Evolutionary conservation across 2,329 filamentous ascomycete species (phyloP), one percentile per base, ranked within the genome.

Genomic region (Fusarium sp.): DNA sequence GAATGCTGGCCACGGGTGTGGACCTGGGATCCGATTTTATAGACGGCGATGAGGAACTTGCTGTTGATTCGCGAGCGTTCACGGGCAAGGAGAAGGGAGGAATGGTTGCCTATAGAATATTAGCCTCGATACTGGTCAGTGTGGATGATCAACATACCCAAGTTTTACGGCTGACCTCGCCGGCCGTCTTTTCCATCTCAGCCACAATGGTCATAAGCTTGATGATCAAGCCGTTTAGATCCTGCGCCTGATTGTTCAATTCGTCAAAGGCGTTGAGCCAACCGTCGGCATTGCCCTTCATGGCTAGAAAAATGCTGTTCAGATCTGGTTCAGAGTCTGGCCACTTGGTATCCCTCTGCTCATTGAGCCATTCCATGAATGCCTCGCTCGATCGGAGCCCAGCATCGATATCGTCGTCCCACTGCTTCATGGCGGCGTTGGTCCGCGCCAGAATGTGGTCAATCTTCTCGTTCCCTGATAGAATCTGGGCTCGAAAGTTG

Each of bases 261-360:
- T 91, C 90, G 58, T 89, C 85, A 74, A 97, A 90, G 6, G 93
- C 93, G 61, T 90, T 89, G 62, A 90, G 88, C 95, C 95, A 98
- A 44, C 94, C 93, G 69, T 96, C 91, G 8, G 93, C 90, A 73
- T 98, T 98, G 33, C 93, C 92, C 75, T 91, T 91, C 94, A 98
- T 98, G 36, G 94, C 93, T 40, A 90, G 87, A 73, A 92, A 96
- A 18, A 97, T 93, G 50, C 92, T 89, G 34, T 86, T 84, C 50
- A 90, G 82, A 51, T 88, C 85, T 2, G 86, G 83, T 20, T 68
- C 68, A 2, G 92, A 86, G 51, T 90, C 88, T 56, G 85, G 80
- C 61, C 87, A 88, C 69, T 85, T 83, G 4, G 87, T 84, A 36
- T 89, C 83, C 49, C 87, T 85, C 65, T 96, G 86, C 33, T 87